Evolutionary conservation across 352 stramenopile genomes (phyloP).

Genomic region (Globisporangium canariense): DNA sequence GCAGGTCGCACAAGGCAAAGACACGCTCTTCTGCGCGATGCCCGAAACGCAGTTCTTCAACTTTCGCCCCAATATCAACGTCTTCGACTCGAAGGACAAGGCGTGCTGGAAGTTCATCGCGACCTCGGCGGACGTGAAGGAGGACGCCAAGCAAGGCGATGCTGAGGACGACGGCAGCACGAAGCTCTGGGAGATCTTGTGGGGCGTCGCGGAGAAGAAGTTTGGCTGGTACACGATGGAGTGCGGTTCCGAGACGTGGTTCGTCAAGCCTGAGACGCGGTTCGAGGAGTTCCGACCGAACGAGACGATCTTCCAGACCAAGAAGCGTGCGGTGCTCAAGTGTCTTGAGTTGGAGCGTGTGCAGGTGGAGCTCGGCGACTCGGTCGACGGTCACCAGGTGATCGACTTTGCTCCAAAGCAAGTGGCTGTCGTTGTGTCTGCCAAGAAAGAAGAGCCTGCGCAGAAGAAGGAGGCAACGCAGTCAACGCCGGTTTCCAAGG

Average conservation of each 20-base stretch:
- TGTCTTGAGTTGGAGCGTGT: conserved; percentile 50
- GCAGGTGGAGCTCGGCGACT: conserved; percentile 62
- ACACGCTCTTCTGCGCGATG: conserved; percentile 74
- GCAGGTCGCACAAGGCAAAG: conserved; percentile 55
- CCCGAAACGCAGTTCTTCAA: conserved; percentile 77
- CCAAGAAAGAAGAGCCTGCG: conserved; percentile 3
- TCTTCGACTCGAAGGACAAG: conserved; percentile 76
- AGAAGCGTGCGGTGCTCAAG: conserved; percentile 69
- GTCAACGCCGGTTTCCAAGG: conserved; percentile 6
- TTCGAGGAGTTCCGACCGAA: conserved; percentile 73
- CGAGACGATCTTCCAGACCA: conserved; percentile 79
- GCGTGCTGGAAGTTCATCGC: conserved; percentile 80
- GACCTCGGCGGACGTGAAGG: conserved; percentile 22
- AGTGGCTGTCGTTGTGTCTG: background rate
- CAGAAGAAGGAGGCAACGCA: conserved; percentile 23
- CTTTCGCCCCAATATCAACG: conserved; percentile 80
- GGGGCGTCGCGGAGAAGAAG: conserved; percentile 51
- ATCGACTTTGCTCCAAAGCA: conserved; percentile 40
- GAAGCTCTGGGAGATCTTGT: conserved; percentile 62
- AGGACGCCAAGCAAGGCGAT: conserved; percentile 15
- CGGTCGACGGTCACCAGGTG: conserved; percentile 55
- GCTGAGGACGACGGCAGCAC: conserved; percentile 19
- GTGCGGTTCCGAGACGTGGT: conserved; percentile 67
- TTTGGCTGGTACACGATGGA: conserved; percentile 77
- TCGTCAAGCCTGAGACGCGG: conserved; percentile 63